Evolutionary conservation across 2,329 filamentous ascomycete genomes (phyloP).

Genomic region (Pseudodiploospora longispora): DNA sequence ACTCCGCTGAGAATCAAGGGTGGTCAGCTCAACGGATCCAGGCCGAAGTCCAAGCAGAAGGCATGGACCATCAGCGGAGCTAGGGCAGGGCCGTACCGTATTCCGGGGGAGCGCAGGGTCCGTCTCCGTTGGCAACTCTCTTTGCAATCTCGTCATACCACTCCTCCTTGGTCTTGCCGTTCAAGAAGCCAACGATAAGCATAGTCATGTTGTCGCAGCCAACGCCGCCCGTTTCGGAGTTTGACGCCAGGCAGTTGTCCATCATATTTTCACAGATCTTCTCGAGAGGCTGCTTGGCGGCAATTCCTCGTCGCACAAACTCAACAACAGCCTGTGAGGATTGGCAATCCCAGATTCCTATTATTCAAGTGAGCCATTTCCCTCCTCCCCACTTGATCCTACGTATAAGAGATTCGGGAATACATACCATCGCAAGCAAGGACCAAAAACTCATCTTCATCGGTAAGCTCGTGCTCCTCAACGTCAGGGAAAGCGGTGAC

Average conservation of each 20-base stretch:
- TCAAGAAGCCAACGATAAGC: conserved; percentile 78
- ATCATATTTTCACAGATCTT: conserved; percentile 99
- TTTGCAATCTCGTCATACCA: conserved; percentile 96
- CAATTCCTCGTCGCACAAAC: conserved; percentile 93
- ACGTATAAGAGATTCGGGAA: neutral
- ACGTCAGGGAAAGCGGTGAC: conserved; percentile 96
- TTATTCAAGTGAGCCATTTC: neutral
- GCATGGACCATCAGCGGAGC: conserved; percentile 6
- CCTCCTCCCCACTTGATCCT: neutral
- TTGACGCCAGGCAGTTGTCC: conserved; percentile 97
- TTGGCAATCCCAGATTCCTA: conserved; percentile 99
- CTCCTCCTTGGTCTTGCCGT: conserved; percentile 89
- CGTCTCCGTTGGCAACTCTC: conserved; percentile 92
- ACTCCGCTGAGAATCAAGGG: conserved; percentile 54
- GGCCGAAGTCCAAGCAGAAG: conserved; percentile 11
- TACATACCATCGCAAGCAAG: conserved; percentile 82
- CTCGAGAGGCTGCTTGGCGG: conserved; percentile 87
- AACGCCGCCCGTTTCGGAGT: conserved; percentile 94
- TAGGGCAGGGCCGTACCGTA: conserved; percentile 72
- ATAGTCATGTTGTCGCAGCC: conserved; percentile 99
- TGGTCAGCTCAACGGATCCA: conserved; percentile 16
- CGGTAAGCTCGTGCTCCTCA: conserved; percentile 77
- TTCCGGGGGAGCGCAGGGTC: conserved; percentile 96
- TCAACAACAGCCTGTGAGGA: conserved; percentile 96
- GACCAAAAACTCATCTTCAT: conserved; percentile 93